A percentile compares a stretch with the other conserved stretches of the same genome.
These are phyloP conservation scores for Trichoderma breve DNA, from an alignment of 2,329 filamentous ascomycete species.

Conservation along the genomic window DNA sequence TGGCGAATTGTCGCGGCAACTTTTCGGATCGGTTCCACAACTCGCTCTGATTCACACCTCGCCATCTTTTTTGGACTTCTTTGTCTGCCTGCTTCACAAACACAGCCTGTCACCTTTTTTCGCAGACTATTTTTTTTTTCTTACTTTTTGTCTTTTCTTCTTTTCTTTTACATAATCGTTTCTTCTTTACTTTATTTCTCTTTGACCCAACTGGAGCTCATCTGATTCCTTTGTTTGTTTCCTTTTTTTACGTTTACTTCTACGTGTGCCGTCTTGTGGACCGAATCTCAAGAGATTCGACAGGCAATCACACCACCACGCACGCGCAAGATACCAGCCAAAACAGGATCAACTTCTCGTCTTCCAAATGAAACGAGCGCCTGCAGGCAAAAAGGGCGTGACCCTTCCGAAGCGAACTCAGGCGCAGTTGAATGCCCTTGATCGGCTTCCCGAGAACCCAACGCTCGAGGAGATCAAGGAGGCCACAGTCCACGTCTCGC, in stretches of 20 bases:
- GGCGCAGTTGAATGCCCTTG: slow-evolving; percentile 37
- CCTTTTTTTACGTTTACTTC: neutral
- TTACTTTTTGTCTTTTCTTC: neutral
- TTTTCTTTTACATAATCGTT: neutral
- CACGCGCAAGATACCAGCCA: neutral
- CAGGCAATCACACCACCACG: neutral
- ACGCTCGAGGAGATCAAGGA: slow-evolving; percentile 37
- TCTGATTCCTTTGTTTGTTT: neutral
- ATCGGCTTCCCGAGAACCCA: slow-evolving; percentile 35
- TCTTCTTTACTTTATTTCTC: neutral
- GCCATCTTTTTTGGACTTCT: neutral
- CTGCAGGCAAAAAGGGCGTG: slow-evolving; percentile 30
- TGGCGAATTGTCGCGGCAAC: slow-evolving; percentile 11
- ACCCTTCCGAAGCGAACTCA: slow-evolving; percentile 34
- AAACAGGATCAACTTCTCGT: neutral
- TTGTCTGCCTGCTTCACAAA: neutral
- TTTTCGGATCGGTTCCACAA: slow-evolving; percentile 14
- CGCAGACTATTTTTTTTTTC: neutral
- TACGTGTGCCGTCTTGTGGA: neutral
- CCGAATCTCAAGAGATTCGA: neutral
- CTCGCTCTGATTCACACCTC: slow-evolving; percentile 6
- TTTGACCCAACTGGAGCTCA: neutral
- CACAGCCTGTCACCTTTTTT: neutral
- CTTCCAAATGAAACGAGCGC: slow-evolving; percentile 20
- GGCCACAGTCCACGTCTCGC: slow-evolving; percentile 37